Percentiles rank a stretch among this genome's conserved stretches.
These are phyloP conservation scores for Arthroderma sp. DNA, from an alignment of 2,329 filamentous ascomycete species.

Conservation along the genomic window DNA sequence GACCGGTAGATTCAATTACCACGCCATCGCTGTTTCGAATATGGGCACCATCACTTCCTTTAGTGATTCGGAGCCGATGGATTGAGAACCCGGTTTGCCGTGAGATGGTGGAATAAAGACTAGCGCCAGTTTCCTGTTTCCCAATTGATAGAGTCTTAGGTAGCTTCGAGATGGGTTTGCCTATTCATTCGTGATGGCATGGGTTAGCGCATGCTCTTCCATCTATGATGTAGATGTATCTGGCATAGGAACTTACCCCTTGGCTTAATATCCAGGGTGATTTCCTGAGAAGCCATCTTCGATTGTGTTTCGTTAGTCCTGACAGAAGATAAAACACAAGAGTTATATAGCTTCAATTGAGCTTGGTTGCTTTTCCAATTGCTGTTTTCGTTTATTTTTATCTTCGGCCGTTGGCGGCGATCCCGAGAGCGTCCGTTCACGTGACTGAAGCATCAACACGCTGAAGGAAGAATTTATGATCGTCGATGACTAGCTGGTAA, in stretches of 20 bases:
- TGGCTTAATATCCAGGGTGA: constrained; percentile 10
- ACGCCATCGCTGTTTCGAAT: constrained; percentile 42
- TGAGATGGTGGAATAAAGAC: constrained; percentile 47
- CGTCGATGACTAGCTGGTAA: too few relatives aligned
- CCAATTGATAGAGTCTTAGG: constrained; percentile 43
- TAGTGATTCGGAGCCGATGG: constrained; percentile 51
- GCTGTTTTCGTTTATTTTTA: too few relatives aligned
- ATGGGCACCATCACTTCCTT: constrained; percentile 47
- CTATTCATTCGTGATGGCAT: constrained; percentile 22
- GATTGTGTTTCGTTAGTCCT: too few relatives aligned
- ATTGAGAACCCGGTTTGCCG: constrained; percentile 41
- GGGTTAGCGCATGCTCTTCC: neutral
- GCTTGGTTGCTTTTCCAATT: too few relatives aligned
- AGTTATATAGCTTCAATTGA: too few relatives aligned
- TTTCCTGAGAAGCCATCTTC: constrained; percentile 7
- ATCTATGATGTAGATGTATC: neutral
- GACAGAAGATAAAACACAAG: too few relatives aligned
- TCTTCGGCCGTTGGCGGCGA: too few relatives aligned
- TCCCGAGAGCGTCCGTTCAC: too few relatives aligned
- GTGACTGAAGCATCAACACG: too few relatives aligned
- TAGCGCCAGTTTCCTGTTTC: constrained; percentile 37
- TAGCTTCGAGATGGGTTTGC: constrained; percentile 49
- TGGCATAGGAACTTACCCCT: constrained; percentile 6
- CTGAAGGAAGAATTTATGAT: too few relatives aligned
- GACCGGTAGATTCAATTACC: constrained; percentile 41